A percentile compares a stretch with the other conserved stretches of the same genome.
Conservation (phyloP, 2,329 filamentous ascomycete genomes). For the Penicillium thymicola region DNA sequence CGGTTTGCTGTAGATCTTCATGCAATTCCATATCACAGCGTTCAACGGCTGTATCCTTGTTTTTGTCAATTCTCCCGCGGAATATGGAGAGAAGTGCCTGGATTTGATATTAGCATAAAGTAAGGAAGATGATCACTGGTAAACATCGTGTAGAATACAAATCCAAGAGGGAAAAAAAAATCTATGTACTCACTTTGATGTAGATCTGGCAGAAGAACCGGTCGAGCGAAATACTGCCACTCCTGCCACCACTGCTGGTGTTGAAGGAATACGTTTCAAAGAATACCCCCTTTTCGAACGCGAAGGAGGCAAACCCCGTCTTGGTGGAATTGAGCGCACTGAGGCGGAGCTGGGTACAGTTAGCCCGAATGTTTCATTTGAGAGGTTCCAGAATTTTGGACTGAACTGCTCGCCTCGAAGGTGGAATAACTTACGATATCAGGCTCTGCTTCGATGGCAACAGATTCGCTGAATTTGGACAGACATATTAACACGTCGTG, state of each 20-base stretch:
- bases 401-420: neutral
- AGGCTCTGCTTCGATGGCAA: conserved; percentile 59
- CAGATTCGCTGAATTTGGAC: conserved; percentile 61
- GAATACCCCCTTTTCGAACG: conserved; percentile 53
- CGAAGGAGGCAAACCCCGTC: conserved; percentile 61
- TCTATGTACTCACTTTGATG: conserved; percentile 48
- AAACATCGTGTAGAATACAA: neutral
- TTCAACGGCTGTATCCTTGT: conserved; percentile 59
- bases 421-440: conserved; percentile 47
- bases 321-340: conserved; percentile 62
- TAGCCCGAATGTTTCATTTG: neutral
- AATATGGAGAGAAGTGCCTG: conserved; percentile 61
- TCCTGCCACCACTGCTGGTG: conserved; percentile 21
- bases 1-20: conserved; percentile 53
- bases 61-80: conserved; percentile 57
- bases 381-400: neutral
- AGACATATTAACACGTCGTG: conserved; percentile 61
- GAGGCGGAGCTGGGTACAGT: conserved; percentile 51
- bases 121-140: neutral
- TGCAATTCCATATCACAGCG: conserved; percentile 60
- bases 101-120: conserved; percentile 4
- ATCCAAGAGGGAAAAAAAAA: neutral
- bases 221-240: conserved; percentile 36
- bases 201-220: conserved; percentile 59
- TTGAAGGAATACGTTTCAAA: conserved; percentile 59